Conservation (phyloP, 306 rosid species). For the Urtica urens region DNA sequence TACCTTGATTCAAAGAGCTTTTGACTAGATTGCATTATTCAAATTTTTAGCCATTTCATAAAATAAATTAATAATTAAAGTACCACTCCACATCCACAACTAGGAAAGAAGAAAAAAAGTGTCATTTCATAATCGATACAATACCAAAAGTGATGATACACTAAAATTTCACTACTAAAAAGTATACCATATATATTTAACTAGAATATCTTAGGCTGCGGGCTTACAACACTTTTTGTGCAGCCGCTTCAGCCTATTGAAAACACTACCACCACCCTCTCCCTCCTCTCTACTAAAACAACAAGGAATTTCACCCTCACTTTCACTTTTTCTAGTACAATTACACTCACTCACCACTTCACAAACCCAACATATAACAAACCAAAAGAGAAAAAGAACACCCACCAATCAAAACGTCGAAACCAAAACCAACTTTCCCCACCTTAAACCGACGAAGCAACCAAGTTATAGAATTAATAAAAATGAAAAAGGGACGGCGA, state of each 20-base stretch:
- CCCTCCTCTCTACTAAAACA: neutral
- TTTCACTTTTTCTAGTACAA: conserved; percentile 12
- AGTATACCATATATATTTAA: conserved; percentile 6
- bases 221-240: conserved; percentile 36
- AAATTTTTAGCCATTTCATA: too few relatives aligned
- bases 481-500: neutral
- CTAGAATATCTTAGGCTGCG: conserved; percentile 62
- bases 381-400: neutral
- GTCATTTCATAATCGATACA: neutral
- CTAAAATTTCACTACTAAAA: conserved; percentile 11
- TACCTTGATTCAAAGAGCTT: too few relatives aligned
- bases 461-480: neutral
- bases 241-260: conserved; percentile 58
- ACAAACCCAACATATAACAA: conserved; percentile 7
- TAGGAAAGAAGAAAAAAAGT: too few relatives aligned
- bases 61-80: too few relatives aligned
- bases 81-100: too few relatives aligned
- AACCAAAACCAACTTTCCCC: too few relatives aligned
- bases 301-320: neutral
- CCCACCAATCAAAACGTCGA: conserved; percentile 21
- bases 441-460: too few relatives aligned
- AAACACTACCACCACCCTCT: too few relatives aligned
- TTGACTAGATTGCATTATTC: too few relatives aligned
- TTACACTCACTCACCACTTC: conserved; percentile 14
- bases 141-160: conserved; percentile 13